A percentile compares a stretch with the other conserved stretches of the same genome.
Evolutionary conservation across 768 basidiomycete species (phyloP).

Genomic region (Lyophyllum atratum): DNA sequence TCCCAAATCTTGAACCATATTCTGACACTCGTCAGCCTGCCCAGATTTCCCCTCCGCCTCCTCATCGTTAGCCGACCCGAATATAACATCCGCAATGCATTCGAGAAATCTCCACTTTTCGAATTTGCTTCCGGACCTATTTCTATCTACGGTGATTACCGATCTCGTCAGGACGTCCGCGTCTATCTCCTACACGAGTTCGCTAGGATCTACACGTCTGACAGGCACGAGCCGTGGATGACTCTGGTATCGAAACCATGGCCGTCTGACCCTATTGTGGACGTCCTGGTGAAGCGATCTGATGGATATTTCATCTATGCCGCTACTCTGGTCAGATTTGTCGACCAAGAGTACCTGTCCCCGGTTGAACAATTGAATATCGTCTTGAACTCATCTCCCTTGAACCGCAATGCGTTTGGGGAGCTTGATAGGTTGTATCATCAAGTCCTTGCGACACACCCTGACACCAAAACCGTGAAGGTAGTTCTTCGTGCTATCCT

Average conservation of each 20-base stretch:
- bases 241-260: background rate
- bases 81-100: background rate
- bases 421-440: background rate
- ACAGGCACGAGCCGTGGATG: background rate
- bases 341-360: conserved; percentile 3
- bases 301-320: conserved; percentile 15
- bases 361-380: background rate
- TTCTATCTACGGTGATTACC: background rate
- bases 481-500: background rate
- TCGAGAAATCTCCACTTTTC: background rate
- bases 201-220: background rate
- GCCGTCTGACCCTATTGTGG: conserved; percentile 1
- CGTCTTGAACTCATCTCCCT: background rate
- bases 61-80: conserved; percentile 10
- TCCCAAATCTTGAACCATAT: background rate
- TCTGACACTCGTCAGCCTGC: background rate
- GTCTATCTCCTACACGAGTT: conserved; percentile 4
- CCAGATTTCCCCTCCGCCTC: conserved; percentile 2
- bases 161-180: background rate
- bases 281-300: conserved; percentile 2
- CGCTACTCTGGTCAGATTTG: background rate
- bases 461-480: background rate
- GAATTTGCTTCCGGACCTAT: background rate
- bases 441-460: background rate
- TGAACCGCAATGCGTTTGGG: background rate